A percentile compares a stretch with the other conserved stretches of the same genome.
These are phyloP conservation scores for Gloeopeniophorella convolvens DNA, from an alignment of 768 basidiomycete species.

Conservation along the genomic window DNA sequence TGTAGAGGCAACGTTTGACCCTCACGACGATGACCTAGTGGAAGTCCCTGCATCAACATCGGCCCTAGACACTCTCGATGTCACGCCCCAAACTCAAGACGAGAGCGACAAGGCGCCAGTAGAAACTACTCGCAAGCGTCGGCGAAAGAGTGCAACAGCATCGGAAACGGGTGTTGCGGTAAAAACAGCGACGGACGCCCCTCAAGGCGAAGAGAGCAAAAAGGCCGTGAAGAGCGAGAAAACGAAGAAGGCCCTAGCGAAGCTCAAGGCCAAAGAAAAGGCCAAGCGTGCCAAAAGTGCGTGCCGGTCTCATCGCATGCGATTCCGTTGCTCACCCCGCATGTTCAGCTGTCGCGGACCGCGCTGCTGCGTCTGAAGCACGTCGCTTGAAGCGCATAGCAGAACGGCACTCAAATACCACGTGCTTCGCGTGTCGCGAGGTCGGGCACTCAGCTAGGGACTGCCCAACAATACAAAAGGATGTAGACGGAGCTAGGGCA, in stretches of 20 bases:
- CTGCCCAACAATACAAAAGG: conserved; percentile 48
- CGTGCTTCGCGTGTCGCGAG: conserved; percentile 83
- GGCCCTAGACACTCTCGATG: neutral
- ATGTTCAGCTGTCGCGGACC: conserved; percentile 22
- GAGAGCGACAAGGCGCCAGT: conserved; percentile 25
- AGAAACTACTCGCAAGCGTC: conserved; percentile 57
- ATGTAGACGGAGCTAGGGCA: conserved; percentile 25
- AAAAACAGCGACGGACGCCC: neutral
- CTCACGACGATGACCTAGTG: conserved; percentile 23
- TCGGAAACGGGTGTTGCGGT: conserved; percentile 26
- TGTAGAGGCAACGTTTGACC: conserved; percentile 52
- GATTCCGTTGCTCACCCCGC: neutral
- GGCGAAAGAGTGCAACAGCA: conserved; percentile 40
- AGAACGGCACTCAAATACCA: conserved; percentile 50
- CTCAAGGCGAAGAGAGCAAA: conserved; percentile 17
- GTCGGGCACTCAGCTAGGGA: conserved; percentile 79
- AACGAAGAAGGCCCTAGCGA: conserved; percentile 26
- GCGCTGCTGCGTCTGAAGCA: conserved; percentile 40
- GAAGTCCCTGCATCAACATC: conserved; percentile 5
- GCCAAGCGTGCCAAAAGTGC: conserved; percentile 24
- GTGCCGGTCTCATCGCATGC: conserved; percentile 17
- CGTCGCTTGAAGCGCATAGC: conserved; percentile 60
- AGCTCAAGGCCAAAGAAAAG: conserved; percentile 26
- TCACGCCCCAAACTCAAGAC: conserved; percentile 2
- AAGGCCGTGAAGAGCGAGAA: conserved; percentile 26